These are phyloP conservation scores for Colletotrichum zoysiae DNA, from an alignment of 2,329 filamentous ascomycete genomes.

Conservation along the genomic window DNA sequence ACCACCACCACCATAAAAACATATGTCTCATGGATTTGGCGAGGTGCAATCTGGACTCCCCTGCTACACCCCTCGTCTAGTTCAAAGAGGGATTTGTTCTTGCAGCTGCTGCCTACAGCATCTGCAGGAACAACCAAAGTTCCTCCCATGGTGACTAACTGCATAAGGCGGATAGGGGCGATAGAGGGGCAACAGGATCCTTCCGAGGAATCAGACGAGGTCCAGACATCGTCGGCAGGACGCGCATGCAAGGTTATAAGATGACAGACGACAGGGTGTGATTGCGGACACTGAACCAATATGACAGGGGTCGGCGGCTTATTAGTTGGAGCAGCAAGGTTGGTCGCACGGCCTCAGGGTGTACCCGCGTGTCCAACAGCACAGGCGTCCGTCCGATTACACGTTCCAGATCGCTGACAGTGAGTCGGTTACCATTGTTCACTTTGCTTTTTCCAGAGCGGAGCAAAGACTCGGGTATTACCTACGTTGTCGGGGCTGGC, in stretches of 20 bases:
- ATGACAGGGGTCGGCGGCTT: conserved; percentile 27
- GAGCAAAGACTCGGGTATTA: background rate
- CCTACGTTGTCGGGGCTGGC: conserved; percentile 7
- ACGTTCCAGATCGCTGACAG: conserved; percentile 9
- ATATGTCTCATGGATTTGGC: background rate
- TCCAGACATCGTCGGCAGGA: background rate
- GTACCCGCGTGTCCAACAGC: background rate
- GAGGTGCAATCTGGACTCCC: background rate
- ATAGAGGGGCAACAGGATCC: background rate
- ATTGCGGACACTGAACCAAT: too few species aligned
- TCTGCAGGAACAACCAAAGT: conserved; percentile 9
- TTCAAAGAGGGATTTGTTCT: background rate
- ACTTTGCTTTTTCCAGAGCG: background rate
- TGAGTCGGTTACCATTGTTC: background rate
- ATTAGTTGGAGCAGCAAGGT: background rate
- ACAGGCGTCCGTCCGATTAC: conserved; percentile 9
- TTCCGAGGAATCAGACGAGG: background rate
- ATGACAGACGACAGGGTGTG: too few species aligned
- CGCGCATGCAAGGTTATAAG: background rate
- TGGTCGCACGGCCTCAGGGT: background rate
- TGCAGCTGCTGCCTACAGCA: background rate
- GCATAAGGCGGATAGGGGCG: background rate
- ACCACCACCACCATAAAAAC: conserved; percentile 1
- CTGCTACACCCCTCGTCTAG: too few species aligned
- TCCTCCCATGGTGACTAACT: background rate